A percentile compares a stretch with the other conserved stretches of the same genome.
Conservation (phyloP, 2,329 filamentous ascomycete genomes). For the Hysterium pulicare region DNA sequence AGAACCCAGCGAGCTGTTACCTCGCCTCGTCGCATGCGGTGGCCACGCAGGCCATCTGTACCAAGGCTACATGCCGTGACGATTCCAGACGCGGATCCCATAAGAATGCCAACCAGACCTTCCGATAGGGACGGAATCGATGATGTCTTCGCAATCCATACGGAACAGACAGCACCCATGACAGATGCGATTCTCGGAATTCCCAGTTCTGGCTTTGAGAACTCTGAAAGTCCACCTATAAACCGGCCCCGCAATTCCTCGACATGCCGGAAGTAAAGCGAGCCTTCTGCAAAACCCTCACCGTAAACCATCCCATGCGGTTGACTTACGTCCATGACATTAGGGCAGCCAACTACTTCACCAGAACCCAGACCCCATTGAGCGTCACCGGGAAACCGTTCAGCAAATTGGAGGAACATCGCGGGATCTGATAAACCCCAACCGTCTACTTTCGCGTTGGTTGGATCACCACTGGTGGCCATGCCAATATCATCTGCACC, state of each 20-base stretch:
- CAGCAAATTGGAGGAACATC: conserved; percentile 71
- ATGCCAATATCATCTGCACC: conserved; percentile 75
- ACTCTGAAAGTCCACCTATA: conserved; percentile 59
- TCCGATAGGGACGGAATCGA: conserved; percentile 69
- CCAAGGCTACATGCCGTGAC: conserved; percentile 79
- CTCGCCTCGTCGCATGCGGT: conserved; percentile 67
- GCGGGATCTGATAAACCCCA: conserved; percentile 80
- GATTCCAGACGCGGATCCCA: conserved; percentile 78
- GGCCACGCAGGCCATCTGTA: conserved; percentile 55
- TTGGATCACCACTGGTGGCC: conserved; percentile 79
- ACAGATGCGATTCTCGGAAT: conserved; percentile 72
- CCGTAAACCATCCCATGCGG: conserved; percentile 79
- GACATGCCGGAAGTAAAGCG: conserved; percentile 70
- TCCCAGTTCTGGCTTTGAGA: conserved; percentile 63
- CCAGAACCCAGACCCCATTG: conserved; percentile 78
- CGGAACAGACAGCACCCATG: conserved; percentile 68
- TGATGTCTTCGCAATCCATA: conserved; percentile 87
- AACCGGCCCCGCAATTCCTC: conserved; percentile 76
- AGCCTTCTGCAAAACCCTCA: conserved; percentile 81
- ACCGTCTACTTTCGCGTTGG: conserved; percentile 68
- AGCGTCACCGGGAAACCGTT: conserved; percentile 68
- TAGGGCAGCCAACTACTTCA: conserved; percentile 70
- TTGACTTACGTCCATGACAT: conserved; percentile 88
- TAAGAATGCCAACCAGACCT: conserved; percentile 76
- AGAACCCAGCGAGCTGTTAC: conserved; percentile 85